Percentiles rank a stretch among this genome's conserved stretches.
These are phyloP conservation scores for Globomyces pollinis-pini DNA, from an alignment of 192 early-diverging fungal species.

Conservation along the genomic window DNA sequence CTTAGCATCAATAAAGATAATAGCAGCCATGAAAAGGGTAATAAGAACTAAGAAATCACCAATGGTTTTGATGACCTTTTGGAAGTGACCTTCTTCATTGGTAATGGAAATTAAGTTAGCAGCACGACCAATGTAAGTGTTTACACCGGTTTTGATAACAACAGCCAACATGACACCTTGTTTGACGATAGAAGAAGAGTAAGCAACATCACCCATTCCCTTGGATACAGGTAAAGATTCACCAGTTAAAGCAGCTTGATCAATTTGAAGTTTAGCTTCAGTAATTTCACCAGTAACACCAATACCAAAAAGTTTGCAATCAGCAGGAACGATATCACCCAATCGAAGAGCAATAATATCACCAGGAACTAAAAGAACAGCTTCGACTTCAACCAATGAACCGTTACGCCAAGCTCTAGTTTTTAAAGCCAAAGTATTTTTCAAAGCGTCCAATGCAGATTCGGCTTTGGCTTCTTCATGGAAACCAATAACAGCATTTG, in stretches of 20 bases:
- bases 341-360: slow-evolving; percentile 81
- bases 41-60: slow-evolving; percentile 89
- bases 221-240: slow-evolving; percentile 87
- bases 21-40: slow-evolving; percentile 46
- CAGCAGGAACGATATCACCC: slow-evolving; percentile 85
- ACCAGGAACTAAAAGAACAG: slow-evolving; percentile 67
- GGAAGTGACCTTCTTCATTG: slow-evolving; percentile 91
- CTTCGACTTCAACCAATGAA: slow-evolving; percentile 33
- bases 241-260: slow-evolving; percentile 89
- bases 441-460: slow-evolving; percentile 86
- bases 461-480: slow-evolving; percentile 82
- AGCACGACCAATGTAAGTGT: slow-evolving; percentile 92
- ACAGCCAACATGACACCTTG: slow-evolving; percentile 90
- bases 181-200: slow-evolving; percentile 90
- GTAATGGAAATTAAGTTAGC: slow-evolving; percentile 89
- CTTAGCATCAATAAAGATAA: slow-evolving; percentile 68
- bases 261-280: slow-evolving; percentile 73
- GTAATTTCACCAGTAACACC: slow-evolving; percentile 54
- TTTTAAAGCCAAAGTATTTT: slow-evolving; percentile 85
- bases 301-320: slow-evolving; percentile 44
- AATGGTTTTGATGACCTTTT: slow-evolving; percentile 88
- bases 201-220: slow-evolving; percentile 72
- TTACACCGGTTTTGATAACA: slow-evolving; percentile 83
- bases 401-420: slow-evolving; percentile 82
- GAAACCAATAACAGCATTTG: slow-evolving; percentile 82